Conservation (phyloP, 768 basidiomycete species). For the Suillus sp. region DNA sequence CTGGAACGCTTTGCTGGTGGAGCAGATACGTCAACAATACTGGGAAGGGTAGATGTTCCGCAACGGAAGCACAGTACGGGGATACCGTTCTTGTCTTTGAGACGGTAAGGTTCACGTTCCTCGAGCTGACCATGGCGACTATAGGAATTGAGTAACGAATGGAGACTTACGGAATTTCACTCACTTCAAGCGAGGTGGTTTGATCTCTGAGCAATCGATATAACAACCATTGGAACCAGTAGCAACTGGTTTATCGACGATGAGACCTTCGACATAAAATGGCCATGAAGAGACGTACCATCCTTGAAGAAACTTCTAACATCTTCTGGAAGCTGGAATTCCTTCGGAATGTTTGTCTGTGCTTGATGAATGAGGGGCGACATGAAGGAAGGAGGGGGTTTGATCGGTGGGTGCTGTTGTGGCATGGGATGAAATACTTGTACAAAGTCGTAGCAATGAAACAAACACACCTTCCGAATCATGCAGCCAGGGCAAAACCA, state of each 20-base stretch:
- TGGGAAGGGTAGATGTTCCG: slow-evolving; percentile 74
- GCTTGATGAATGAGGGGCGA: slow-evolving; percentile 72
- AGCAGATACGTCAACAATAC: slow-evolving; percentile 49
- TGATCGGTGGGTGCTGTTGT: slow-evolving; percentile 64
- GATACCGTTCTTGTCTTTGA: slow-evolving; percentile 81
- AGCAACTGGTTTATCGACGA: slow-evolving; percentile 52
- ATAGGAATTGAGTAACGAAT: slow-evolving; percentile 12
- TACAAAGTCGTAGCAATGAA: background rate
- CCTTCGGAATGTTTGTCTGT: slow-evolving; percentile 68
- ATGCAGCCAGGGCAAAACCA: slow-evolving; percentile 82
- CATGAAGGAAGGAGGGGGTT: slow-evolving; percentile 66
- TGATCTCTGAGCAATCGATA: slow-evolving; percentile 75
- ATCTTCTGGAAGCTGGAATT: slow-evolving; percentile 87
- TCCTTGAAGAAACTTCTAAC: slow-evolving; percentile 84
- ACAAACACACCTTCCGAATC: slow-evolving; percentile 58
- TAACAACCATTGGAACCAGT: slow-evolving; percentile 82
- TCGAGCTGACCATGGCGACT: slow-evolving; percentile 89
- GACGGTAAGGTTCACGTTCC: slow-evolving; percentile 84
- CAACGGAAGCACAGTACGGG: slow-evolving; percentile 92
- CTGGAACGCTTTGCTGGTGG: slow-evolving; percentile 59
- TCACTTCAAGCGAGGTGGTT: slow-evolving; percentile 81
- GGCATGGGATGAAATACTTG: slow-evolving; percentile 14
- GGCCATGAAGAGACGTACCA: slow-evolving; percentile 49
- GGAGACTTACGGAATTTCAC: slow-evolving; percentile 12
- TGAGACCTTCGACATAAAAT: slow-evolving; percentile 21